These are phyloP conservation scores for Fusarium sublunatum DNA, from an alignment of 2,329 filamentous ascomycete genomes.

Conservation along the genomic window DNA sequence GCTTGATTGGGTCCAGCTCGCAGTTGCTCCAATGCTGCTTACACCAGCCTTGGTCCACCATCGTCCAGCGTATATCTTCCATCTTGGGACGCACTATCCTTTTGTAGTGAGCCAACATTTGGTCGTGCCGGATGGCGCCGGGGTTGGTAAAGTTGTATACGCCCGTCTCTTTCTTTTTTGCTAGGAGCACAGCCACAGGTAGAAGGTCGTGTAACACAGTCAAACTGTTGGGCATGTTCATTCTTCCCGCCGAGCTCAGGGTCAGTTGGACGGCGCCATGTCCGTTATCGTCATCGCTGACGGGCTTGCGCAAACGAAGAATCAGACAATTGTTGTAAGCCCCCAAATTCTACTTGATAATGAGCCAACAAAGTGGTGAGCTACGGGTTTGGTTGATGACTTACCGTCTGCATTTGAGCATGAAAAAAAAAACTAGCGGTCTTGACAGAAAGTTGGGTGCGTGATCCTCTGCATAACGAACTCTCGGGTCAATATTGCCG, in stretches of 20 bases:
- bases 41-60: constrained; percentile 68
- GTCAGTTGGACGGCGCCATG: constrained; percentile 78
- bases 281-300: constrained; percentile 72
- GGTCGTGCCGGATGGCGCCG: constrained; percentile 75
- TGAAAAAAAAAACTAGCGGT: constrained; percentile 74
- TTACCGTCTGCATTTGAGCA: constrained; percentile 59
- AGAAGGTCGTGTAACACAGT: constrained; percentile 73
- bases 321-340: constrained; percentile 70
- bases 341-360: constrained; percentile 64
- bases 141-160: constrained; percentile 79
- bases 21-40: constrained; percentile 75
- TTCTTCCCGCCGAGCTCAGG: constrained; percentile 70
- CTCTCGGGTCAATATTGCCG: constrained; percentile 65
- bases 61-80: constrained; percentile 72
- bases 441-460: constrained; percentile 65
- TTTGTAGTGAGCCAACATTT: constrained; percentile 71
- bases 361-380: neutral
- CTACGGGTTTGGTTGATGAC: neutral
- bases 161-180: constrained; percentile 70
- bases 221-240: constrained; percentile 76
- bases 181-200: constrained; percentile 68
- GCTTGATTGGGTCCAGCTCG: constrained; percentile 70
- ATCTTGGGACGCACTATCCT: constrained; percentile 71
- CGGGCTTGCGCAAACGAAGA: constrained; percentile 75
- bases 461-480: constrained; percentile 71